Conservation (phyloP, 208 protist species). For the Crithidia bombi region DNA sequence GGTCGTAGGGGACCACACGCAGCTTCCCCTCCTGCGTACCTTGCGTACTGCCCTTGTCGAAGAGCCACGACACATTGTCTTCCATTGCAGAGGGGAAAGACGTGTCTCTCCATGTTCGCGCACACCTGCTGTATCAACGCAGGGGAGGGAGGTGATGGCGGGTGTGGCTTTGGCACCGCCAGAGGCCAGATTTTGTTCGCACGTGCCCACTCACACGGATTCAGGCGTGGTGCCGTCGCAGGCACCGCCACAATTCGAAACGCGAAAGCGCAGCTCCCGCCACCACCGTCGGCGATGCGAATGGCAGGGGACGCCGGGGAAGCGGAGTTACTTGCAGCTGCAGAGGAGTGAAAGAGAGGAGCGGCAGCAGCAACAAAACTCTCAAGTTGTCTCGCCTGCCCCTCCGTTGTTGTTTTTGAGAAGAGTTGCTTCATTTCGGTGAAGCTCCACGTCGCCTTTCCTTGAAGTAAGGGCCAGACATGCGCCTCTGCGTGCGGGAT, state of each 20-base stretch:
- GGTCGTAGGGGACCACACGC: too few relatives aligned
- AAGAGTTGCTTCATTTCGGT: too few relatives aligned
- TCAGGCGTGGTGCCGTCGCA: slow-evolving; percentile 48
- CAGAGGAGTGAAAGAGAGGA: background rate
- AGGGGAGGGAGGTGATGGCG: slow-evolving; percentile 12
- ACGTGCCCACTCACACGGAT: slow-evolving; percentile 50
- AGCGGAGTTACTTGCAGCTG: background rate
- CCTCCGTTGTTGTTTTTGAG: too few relatives aligned
- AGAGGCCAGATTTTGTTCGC: slow-evolving; percentile 78
- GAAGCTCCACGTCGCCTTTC: too few relatives aligned
- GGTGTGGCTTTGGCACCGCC: slow-evolving; percentile 63
- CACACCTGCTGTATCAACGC: slow-evolving; percentile 21
- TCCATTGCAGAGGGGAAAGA: slow-evolving; percentile 41
- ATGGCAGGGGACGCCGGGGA: background rate
- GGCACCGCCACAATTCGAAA: slow-evolving; percentile 55
- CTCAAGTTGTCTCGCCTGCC: background rate
- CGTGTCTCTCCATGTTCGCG: slow-evolving; percentile 25
- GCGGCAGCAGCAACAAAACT: background rate
- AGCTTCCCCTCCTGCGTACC: too few relatives aligned
- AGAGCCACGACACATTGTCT: background rate
- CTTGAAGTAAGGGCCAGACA: too few relatives aligned
- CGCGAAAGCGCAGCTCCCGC: background rate
- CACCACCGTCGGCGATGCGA: background rate
- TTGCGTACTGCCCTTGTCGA: background rate
- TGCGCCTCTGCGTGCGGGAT: background rate